Conservation (phyloP, 257 asterid genomes). For the Plectranthus barbatus region DNA sequence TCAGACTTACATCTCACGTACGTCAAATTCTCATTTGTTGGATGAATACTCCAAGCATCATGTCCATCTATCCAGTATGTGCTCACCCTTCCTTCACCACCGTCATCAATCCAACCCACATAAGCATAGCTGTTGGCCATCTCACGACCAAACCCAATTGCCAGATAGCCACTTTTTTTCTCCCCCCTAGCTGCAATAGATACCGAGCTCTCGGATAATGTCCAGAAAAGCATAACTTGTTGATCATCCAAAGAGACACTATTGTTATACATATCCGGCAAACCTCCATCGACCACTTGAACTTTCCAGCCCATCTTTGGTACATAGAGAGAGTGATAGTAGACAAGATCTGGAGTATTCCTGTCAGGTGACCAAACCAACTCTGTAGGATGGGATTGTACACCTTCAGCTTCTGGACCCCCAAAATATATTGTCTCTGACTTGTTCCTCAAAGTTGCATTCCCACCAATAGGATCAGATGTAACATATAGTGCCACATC, state of each 20-base stretch:
- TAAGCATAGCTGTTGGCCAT: constrained; percentile 82
- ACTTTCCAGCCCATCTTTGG: constrained; percentile 99
- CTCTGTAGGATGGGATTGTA: constrained; percentile 76
- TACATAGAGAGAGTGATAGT: constrained; percentile 72
- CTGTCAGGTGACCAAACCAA: constrained; percentile 88
- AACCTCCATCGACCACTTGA: constrained; percentile 95
- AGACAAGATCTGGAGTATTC: constrained; percentile 87
- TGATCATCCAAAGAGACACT: constrained; percentile 95
- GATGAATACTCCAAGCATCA: constrained; percentile 63
- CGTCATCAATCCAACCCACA: constrained; percentile 87
- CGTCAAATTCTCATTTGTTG: constrained; percentile 78
- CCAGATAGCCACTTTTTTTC: constrained; percentile 94
- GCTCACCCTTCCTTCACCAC: constrained; percentile 74
- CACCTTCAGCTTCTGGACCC: constrained; percentile 93
- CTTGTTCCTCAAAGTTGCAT: constrained; percentile 77
- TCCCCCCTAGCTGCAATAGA: constrained; percentile 93
- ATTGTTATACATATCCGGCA: constrained; percentile 87
- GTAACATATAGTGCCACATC: constrained; percentile 95
- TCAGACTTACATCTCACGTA: constrained; percentile 91
- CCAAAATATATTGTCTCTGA: constrained; percentile 89
- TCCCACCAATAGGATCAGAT: constrained; percentile 95
- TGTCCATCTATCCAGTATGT: constrained; percentile 84
- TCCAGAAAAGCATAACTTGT: constrained; percentile 95
- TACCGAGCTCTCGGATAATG: constrained; percentile 65
- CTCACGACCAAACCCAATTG: constrained; percentile 87